Percentiles rank a stretch among this genome's conserved stretches.
These are phyloP conservation scores for Boletus reticuloceps DNA, from an alignment of 768 basidiomycete genomes.

Conservation along the genomic window DNA sequence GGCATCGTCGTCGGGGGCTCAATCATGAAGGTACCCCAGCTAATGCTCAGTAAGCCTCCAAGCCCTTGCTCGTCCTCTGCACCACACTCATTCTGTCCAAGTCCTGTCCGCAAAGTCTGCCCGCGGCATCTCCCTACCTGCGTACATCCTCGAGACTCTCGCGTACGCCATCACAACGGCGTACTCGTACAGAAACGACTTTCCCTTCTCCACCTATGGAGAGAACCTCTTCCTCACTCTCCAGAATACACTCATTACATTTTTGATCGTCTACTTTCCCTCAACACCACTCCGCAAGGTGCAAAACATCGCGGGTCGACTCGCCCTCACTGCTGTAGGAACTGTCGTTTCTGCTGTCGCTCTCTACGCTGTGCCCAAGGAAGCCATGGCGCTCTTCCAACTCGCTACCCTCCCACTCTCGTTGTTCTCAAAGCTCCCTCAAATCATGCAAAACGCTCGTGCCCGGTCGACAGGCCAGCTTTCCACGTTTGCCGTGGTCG, in stretches of 20 bases:
- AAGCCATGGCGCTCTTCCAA: constrained; percentile 68
- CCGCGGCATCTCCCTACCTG: constrained; percentile 80
- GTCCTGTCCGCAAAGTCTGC: constrained; percentile 76
- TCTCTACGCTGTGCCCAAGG: constrained; percentile 48
- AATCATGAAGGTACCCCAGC: constrained; percentile 95
- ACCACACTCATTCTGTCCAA: constrained; percentile 26
- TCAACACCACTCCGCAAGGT: constrained; percentile 24
- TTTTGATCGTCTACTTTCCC: constrained; percentile 77
- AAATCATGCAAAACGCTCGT: constrained; percentile 80
- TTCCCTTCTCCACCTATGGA: constrained; percentile 97
- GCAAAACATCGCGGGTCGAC: constrained; percentile 28
- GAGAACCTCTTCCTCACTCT: constrained; percentile 93
- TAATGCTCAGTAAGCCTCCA: constrained; percentile 66
- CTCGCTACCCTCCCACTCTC: constrained; percentile 87
- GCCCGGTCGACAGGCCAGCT: constrained; percentile 87
- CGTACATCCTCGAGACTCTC: constrained; percentile 88
- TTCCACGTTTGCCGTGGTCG: constrained; percentile 86
- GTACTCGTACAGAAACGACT: constrained; percentile 81
- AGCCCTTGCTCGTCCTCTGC: not conserved
- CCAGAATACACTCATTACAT: constrained; percentile 85
- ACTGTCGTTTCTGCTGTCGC: constrained; percentile 35
- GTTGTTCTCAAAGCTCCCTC: constrained; percentile 90
- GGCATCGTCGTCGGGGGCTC: constrained; percentile 91
- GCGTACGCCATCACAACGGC: constrained; percentile 87
- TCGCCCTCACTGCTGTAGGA: constrained; percentile 32